Evolutionary conservation across 1,284 basidiomycete species (phyloP).

Genomic region (Leccinum variabile): DNA sequence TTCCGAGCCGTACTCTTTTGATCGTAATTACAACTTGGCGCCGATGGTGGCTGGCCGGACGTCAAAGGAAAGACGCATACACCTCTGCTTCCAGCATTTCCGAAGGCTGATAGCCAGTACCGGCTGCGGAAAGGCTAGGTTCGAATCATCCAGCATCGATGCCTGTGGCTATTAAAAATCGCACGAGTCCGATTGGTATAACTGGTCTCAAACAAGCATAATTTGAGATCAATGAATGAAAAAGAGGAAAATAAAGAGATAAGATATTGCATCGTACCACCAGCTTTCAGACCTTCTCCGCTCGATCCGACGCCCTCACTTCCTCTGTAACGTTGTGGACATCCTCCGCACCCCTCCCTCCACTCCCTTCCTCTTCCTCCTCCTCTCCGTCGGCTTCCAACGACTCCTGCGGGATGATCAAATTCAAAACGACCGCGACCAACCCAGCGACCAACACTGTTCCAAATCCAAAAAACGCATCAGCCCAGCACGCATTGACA

Average conservation of each 20-base stretch:
- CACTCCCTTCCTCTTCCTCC: constrained; percentile 5
- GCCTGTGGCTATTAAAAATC: not conserved
- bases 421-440: constrained; percentile 64
- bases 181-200: not conserved
- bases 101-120: not conserved
- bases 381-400: constrained; percentile 17
- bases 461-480: not conserved
- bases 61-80: not conserved
- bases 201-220: not conserved
- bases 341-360: constrained; percentile 26
- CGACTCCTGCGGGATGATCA: constrained; percentile 57
- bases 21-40: not conserved
- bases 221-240: not conserved
- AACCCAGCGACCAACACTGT: constrained; percentile 67
- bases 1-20: not conserved
- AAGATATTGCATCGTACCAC: not conserved
- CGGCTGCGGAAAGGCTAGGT: not conserved
- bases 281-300: not conserved
- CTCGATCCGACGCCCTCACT: not conserved
- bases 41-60: not conserved
- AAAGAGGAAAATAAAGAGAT: not conserved
- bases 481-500: constrained; percentile 20
- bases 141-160: not conserved
- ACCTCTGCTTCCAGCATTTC: not conserved
- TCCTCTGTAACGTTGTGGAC: constrained; percentile 28